Percentiles rank a stretch among this genome's conserved stretches.
Evolutionary conservation across 2,329 filamentous ascomycete species (phyloP).

Genomic region (Fusarium luffae): DNA sequence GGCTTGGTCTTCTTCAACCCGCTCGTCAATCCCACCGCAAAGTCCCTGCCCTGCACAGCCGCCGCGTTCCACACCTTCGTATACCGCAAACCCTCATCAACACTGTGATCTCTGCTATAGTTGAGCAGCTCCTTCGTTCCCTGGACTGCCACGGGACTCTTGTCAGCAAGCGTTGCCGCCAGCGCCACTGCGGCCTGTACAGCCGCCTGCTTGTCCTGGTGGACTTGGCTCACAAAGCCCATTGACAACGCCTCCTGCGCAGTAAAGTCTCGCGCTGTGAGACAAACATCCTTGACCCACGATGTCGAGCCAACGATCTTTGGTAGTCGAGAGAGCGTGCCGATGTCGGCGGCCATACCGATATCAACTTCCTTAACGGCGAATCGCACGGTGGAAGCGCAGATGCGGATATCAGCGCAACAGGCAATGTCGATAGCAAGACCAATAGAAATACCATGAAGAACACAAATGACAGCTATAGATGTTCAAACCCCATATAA

Average conservation of each 20-base stretch:
- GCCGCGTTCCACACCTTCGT: slow-evolving; percentile 89
- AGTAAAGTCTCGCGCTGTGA: slow-evolving; percentile 76
- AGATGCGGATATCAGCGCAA: slow-evolving; percentile 77
- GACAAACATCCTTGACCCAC: slow-evolving; percentile 83
- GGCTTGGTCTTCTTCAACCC: slow-evolving; percentile 82
- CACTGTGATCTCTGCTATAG: slow-evolving; percentile 79
- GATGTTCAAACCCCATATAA: slow-evolving; percentile 25
- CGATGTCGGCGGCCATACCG: slow-evolving; percentile 82
- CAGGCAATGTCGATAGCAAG: slow-evolving; percentile 80
- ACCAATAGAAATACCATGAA: slow-evolving; percentile 83
- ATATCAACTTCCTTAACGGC: slow-evolving; percentile 87
- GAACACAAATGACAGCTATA: slow-evolving; percentile 79
- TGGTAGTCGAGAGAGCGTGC: slow-evolving; percentile 77
- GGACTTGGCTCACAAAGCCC: slow-evolving; percentile 76
- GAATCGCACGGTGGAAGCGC: slow-evolving; percentile 68
- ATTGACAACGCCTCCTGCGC: slow-evolving; percentile 75
- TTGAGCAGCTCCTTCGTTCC: slow-evolving; percentile 90
- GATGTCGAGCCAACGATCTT: slow-evolving; percentile 76
- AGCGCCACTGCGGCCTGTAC: slow-evolving; percentile 71
- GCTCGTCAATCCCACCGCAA: slow-evolving; percentile 78
- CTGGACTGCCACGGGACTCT: slow-evolving; percentile 89
- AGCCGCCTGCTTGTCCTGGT: slow-evolving; percentile 70
- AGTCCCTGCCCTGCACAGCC: slow-evolving; percentile 83
- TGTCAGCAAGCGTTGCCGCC: slow-evolving; percentile 74
- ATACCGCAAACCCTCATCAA: slow-evolving; percentile 84